Base-by-base conservation (phyloP, 208 protist genomes). In the Leishmania mexicana region DNA sequence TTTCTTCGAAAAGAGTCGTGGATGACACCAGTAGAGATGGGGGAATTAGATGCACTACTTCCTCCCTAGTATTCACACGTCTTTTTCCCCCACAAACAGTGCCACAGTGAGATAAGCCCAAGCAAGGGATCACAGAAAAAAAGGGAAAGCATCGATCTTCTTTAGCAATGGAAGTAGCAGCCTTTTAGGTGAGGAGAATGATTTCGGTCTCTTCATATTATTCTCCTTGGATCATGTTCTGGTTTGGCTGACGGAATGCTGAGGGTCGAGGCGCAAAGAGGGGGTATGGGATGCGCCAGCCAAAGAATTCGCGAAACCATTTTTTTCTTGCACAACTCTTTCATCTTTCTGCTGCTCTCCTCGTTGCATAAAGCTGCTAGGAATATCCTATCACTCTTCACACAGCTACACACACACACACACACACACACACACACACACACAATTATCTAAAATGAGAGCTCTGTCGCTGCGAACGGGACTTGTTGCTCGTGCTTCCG, bases 11-110 rank as follows among this genome's bases (percentile, higher is more conserved):
- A 85, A 67, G 92, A 96, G 72, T 92, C 90, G 10, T 91, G 89
- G 74, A 92, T 97, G 89, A 96, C 92, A 28, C 88, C 94, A 7
- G 89, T 97, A 42, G 93, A 95, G 54, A 88, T 97, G 78, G 84
- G 83, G 21, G 93, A 97, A 78, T 80, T 97, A 65, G 92, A 97
- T 81, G 67, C 49, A 47, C 85, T 97, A n/a, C 85, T 97, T 15
- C 94, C 94, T 45, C 85, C 89, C 0, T 93, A 85, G 79, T 80
- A 60, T n/a, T 58, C 53, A 60, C 68, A 81, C 54, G 47, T 28
- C 64, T 45, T 54, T 86, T 83, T n/a, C 65, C 17, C 49, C 45
- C 19, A 49, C 28, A 73, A 49, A 35, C n/a, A 73, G 42, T 51
- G 21, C 3, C 28, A 54, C 28, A 1, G 2, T 74, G 68, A 73